Conservation (phyloP, 345 rosid genomes). For the Salix exigua region DNA sequence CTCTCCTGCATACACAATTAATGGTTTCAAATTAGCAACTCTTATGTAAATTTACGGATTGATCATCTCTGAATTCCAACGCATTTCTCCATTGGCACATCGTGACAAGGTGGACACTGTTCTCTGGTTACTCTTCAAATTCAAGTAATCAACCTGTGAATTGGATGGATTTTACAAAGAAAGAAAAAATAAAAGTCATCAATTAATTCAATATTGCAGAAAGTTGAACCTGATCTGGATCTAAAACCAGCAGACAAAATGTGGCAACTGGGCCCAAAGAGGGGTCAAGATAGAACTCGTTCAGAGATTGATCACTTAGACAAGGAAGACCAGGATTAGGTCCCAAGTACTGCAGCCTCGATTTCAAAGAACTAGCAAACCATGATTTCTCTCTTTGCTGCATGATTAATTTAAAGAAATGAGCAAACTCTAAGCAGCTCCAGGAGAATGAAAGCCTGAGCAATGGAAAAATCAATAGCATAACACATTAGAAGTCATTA, state of each 20-base stretch:
- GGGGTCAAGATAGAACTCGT: slow-evolving; percentile 48
- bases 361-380: slow-evolving; percentile 64
- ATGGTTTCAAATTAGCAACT: not conserved
- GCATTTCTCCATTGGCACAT: slow-evolving; percentile 41
- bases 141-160: slow-evolving; percentile 80
- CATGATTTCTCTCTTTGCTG: slow-evolving; percentile 82
- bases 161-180: slow-evolving; percentile 6
- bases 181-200: not conserved
- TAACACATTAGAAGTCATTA: not conserved
- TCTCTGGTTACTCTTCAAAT: slow-evolving; percentile 77
- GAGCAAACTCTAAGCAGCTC: slow-evolving; percentile 5
- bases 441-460: not conserved
- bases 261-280: slow-evolving; percentile 58
- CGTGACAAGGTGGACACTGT: slow-evolving; percentile 41
- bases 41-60: slow-evolving; percentile 40
- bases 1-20: not conserved
- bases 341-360: slow-evolving; percentile 60
- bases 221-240: slow-evolving; percentile 70
- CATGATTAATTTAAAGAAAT: slow-evolving; percentile 13
- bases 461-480: not conserved
- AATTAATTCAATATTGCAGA: not conserved
- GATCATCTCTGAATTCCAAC: slow-evolving; percentile 63
- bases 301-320: slow-evolving; percentile 35
- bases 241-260: slow-evolving; percentile 65
- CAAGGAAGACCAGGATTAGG: slow-evolving; percentile 62